These are phyloP conservation scores for Triangularia verruculosa DNA, from an alignment of 2,329 filamentous ascomycete genomes.

Conservation along the genomic window DNA sequence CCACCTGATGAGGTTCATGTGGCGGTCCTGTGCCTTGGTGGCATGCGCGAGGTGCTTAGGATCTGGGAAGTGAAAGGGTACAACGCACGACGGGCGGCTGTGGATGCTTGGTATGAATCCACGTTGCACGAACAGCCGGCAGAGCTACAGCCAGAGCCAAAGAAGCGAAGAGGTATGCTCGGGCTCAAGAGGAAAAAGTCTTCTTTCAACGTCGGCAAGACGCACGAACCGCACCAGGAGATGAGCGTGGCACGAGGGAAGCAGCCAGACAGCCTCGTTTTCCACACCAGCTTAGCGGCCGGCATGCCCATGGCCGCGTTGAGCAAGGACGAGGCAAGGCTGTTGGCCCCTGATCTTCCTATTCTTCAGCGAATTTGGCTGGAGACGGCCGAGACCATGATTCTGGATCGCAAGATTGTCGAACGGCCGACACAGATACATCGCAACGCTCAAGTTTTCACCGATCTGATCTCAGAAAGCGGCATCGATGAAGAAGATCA, in stretches of 20 bases:
- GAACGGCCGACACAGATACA: conserved; percentile 58
- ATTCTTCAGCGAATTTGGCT: conserved; percentile 59
- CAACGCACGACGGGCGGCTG: conserved; percentile 55
- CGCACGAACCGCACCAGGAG: conserved; percentile 23
- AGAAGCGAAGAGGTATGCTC: conserved; percentile 51
- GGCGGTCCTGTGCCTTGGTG: conserved; percentile 58
- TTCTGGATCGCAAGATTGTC: conserved; percentile 58
- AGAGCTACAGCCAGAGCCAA: conserved; percentile 38
- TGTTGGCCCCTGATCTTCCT: conserved; percentile 54
- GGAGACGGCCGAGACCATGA: conserved; percentile 60
- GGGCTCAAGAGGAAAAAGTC: conserved; percentile 59
- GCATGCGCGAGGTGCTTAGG: conserved; percentile 59
- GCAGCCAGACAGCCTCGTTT: conserved; percentile 44
- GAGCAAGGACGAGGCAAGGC: conserved; percentile 47
- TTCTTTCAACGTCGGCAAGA: conserved; percentile 36
- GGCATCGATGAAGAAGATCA: conserved; percentile 58
- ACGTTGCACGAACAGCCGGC: conserved; percentile 47
- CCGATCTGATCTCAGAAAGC: conserved; percentile 63
- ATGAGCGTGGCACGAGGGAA: conserved; percentile 30
- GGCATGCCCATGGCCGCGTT: conserved; percentile 62
- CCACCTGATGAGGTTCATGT: conserved; percentile 62
- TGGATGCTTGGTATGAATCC: conserved; percentile 58
- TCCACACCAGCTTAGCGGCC: conserved; percentile 56
- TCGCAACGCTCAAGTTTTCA: conserved; percentile 59
- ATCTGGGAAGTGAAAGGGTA: conserved; percentile 67